These are phyloP conservation scores for Halophytophthora polymorphica DNA, from an alignment of 352 stramenopile species.

Conservation along the genomic window DNA sequence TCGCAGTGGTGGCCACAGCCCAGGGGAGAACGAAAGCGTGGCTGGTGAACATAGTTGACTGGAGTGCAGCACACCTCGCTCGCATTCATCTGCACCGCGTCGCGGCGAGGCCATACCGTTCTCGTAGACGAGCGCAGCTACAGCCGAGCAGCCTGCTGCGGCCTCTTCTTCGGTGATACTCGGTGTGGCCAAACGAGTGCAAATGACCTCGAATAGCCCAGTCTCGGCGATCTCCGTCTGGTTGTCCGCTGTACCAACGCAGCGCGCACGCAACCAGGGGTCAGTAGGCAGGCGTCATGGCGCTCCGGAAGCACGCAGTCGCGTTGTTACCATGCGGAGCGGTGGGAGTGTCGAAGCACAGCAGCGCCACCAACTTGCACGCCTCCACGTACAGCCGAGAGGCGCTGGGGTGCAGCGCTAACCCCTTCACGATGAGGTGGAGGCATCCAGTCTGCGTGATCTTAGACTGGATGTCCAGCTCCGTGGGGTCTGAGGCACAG, in stretches of 20 bases:
- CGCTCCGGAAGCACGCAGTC: too few relatives aligned
- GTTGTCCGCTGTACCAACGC: slow-evolving; percentile 51
- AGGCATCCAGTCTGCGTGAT: slow-evolving; percentile 44
- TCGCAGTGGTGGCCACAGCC: not conserved
- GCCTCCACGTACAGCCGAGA: slow-evolving; percentile 31
- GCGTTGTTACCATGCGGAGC: slow-evolving; percentile 42
- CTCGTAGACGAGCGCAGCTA: slow-evolving; percentile 42
- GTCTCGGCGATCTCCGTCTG: slow-evolving; percentile 37
- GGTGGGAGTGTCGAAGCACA: slow-evolving; percentile 53
- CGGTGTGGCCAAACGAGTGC: slow-evolving; percentile 12
- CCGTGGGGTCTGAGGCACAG: slow-evolving; percentile 27
- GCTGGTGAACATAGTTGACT: not conserved
- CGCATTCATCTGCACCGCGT: not conserved
- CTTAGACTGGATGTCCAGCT: slow-evolving; percentile 57
- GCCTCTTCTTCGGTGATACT: slow-evolving; percentile 20
- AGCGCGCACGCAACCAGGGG: too few relatives aligned
- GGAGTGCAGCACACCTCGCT: not conserved
- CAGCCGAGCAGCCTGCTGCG: slow-evolving; percentile 21
- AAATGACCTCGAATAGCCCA: slow-evolving; percentile 33
- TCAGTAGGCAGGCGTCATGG: too few relatives aligned
- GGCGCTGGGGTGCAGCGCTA: slow-evolving; percentile 23
- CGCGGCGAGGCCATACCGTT: slow-evolving; percentile 21
- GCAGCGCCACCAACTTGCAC: slow-evolving; percentile 32
- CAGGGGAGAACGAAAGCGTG: not conserved
- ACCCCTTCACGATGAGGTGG: slow-evolving; percentile 23